These are phyloP conservation scores for Aspergillus ochraceoroseus DNA, from an alignment of 2,329 filamentous ascomycete genomes.

Conservation along the genomic window DNA sequence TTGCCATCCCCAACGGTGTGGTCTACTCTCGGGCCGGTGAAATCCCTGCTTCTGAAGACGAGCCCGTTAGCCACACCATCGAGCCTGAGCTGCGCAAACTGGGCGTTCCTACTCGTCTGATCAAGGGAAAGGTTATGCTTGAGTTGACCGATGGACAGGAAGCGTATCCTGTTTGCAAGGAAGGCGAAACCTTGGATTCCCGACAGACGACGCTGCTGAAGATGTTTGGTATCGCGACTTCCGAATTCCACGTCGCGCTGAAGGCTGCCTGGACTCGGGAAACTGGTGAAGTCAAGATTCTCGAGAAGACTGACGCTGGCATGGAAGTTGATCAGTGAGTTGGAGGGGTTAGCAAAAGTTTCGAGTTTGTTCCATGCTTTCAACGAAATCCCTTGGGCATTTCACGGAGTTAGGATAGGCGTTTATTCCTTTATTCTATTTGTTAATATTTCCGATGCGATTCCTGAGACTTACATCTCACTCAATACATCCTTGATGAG, in stretches of 20 bases:
- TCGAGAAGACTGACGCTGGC: slow-evolving; percentile 34
- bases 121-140: slow-evolving; percentile 81
- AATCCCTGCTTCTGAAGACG: slow-evolving; percentile 72
- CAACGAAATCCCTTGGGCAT: slow-evolving; percentile 33
- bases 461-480: slow-evolving; percentile 15
- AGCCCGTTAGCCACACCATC: slow-evolving; percentile 78
- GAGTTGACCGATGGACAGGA: slow-evolving; percentile 48
- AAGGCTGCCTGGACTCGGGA: slow-evolving; percentile 57
- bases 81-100: slow-evolving; percentile 87
- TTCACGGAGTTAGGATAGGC: slow-evolving; percentile 37
- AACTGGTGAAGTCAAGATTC: slow-evolving; percentile 39
- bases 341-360: slow-evolving; percentile 11
- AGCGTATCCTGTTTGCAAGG: slow-evolving; percentile 72
- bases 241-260: slow-evolving; percentile 80
- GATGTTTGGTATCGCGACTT: slow-evolving; percentile 83
- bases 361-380: slow-evolving; percentile 18
- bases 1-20: slow-evolving; percentile 76
- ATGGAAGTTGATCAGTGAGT: slow-evolving; percentile 43
- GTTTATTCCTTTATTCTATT: slow-evolving; percentile 23
- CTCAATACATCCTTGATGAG: slow-evolving; percentile 25
- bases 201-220: slow-evolving; percentile 91
- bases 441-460: slow-evolving; percentile 21
- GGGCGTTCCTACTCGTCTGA: slow-evolving; percentile 81
- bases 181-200: slow-evolving; percentile 80
- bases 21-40: slow-evolving; percentile 76